Percentiles rank a stretch among this genome's conserved stretches.
Conservation (phyloP, 116 monocot genomes). For the Papilionanthe hybrid region DNA sequence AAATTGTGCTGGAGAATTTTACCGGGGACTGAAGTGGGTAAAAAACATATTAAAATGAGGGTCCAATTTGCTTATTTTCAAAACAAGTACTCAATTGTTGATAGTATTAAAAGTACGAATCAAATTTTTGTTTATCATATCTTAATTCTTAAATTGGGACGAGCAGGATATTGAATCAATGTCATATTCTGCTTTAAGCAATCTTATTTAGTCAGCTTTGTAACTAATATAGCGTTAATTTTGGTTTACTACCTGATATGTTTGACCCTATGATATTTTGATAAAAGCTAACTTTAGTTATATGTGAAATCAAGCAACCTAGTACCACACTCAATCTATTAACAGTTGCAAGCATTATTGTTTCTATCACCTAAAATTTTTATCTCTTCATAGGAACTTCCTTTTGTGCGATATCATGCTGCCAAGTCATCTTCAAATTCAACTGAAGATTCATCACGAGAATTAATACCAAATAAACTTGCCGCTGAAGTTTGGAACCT, state of each 20-base stretch:
- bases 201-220: not conserved
- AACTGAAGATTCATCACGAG: constrained; percentile 43
- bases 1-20: not conserved
- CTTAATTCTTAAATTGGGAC: not conserved
- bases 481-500: constrained; percentile 85
- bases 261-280: constrained; percentile 1
- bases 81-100: not conserved
- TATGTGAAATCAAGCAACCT: not conserved
- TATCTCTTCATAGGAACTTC: constrained; percentile 65
- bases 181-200: not conserved
- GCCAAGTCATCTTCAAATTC: constrained; percentile 68
- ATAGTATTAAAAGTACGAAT: not conserved
- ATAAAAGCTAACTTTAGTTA: not conserved
- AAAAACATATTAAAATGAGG: not conserved
- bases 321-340: not conserved
- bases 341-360: not conserved
- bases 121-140: not conserved
- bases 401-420: constrained; percentile 79
- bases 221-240: not conserved
- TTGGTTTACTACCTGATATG: not conserved
- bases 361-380: not conserved
- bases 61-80: not conserved
- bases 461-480: constrained; percentile 84
- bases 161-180: not conserved
- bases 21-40: not conserved